A percentile compares a stretch with the other conserved stretches of the same genome.
These are phyloP conservation scores for Colletotrichum siamense DNA, from an alignment of 2,329 filamentous ascomycete genomes.

Conservation along the genomic window DNA sequence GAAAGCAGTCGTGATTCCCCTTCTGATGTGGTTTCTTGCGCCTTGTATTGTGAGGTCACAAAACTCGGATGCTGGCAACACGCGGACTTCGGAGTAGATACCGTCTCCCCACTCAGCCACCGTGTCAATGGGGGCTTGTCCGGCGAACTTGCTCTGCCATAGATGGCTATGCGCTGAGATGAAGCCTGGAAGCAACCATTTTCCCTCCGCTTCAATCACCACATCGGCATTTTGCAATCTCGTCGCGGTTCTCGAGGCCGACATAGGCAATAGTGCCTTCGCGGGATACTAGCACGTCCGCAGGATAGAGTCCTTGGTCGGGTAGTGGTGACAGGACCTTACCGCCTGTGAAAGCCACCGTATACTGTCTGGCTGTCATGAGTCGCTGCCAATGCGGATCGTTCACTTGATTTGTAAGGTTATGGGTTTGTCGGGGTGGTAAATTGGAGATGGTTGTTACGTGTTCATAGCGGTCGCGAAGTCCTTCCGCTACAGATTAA, in stretches of 20 bases:
- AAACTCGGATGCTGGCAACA: background rate
- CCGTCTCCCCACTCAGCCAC: background rate
- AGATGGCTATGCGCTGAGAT: background rate
- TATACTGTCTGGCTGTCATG: background rate
- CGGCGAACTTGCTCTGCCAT: background rate
- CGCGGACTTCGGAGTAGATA: background rate
- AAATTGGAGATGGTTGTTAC: background rate
- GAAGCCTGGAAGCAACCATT: background rate
- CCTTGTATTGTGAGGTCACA: background rate
- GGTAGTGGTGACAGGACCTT: background rate
- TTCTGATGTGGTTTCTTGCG: background rate
- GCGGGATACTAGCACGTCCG: background rate
- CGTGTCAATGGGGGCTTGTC: background rate
- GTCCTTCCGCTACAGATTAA: background rate
- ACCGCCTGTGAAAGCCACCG: background rate
- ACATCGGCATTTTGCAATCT: background rate
- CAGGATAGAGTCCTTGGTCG: background rate
- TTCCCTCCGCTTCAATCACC: background rate
- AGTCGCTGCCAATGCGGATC: background rate
- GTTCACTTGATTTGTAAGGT: background rate
- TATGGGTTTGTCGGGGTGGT: background rate
- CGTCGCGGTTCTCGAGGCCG: background rate
- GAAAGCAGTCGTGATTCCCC: background rate
- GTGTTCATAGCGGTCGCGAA: background rate
- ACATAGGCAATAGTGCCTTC: background rate